phyloP scores from a whole-genome alignment of 2,329 filamentous ascomycete species.

The Talaromyces sp. region DNA sequence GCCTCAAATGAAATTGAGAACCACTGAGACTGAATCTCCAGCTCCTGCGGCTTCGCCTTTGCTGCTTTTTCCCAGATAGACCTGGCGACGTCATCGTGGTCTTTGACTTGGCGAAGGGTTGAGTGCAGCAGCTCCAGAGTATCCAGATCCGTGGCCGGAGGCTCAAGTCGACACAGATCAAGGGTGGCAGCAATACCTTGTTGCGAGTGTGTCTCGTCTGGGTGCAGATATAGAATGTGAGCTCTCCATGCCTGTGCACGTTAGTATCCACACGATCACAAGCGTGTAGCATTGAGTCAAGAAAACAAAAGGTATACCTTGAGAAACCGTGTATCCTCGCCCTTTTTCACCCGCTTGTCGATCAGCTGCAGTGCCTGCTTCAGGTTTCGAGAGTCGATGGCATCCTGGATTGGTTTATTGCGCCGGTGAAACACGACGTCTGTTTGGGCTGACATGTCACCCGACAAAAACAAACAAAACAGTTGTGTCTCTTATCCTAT shows the following conservation, averaged over 20 bases:
- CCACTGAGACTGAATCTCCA: slow-evolving; percentile 41
- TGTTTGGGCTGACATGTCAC: slow-evolving; percentile 28
- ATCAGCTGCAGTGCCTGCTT: slow-evolving; percentile 47
- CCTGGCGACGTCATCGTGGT: slow-evolving; percentile 28
- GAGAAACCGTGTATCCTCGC: slow-evolving; percentile 39
- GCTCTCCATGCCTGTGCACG: slow-evolving; percentile 38
- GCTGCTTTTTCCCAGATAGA: slow-evolving; percentile 44
- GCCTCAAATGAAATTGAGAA: slow-evolving; percentile 37
- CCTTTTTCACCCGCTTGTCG: slow-evolving; percentile 52
- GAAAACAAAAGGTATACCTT: slow-evolving; percentile 19
- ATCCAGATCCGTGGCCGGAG: slow-evolving; percentile 40
- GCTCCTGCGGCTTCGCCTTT: slow-evolving; percentile 37
- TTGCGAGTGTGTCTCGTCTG: slow-evolving; percentile 36
- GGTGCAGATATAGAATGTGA: slow-evolving; percentile 34
- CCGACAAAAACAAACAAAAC: not conserved
- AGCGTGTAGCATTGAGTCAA: not conserved
- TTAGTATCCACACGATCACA: not conserved
- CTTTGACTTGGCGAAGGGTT: slow-evolving; percentile 32
- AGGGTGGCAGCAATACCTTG: slow-evolving; percentile 40
- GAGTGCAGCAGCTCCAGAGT: slow-evolving; percentile 39
- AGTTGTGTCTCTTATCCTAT: not conserved
- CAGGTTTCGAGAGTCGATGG: slow-evolving; percentile 42
- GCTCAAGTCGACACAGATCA: slow-evolving; percentile 36
- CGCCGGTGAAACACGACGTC: slow-evolving; percentile 39
- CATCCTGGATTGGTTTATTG: slow-evolving; percentile 46